phyloP scores from a whole-genome alignment of 2,329 filamentous ascomycete species.

The Neonectria sp. region DNA sequence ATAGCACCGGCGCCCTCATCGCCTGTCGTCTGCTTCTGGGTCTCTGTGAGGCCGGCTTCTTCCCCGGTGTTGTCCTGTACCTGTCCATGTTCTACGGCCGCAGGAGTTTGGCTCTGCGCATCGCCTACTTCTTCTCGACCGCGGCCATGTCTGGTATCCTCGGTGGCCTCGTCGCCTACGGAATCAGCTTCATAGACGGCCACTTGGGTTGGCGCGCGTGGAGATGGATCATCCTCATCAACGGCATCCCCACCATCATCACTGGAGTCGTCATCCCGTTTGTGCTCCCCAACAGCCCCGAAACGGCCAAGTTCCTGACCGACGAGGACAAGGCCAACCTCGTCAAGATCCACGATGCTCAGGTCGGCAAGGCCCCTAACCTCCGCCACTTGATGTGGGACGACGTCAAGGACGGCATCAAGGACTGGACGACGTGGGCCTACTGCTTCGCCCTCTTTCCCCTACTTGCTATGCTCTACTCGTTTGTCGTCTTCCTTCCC shows the following conservation, averaged over 20 bases:
- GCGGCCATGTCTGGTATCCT: conserved; percentile 75
- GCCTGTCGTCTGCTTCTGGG: conserved; percentile 57
- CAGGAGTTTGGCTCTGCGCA: conserved; percentile 71
- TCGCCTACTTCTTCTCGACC: conserved; percentile 74
- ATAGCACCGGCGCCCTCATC: conserved; percentile 62
- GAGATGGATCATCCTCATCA: conserved; percentile 76
- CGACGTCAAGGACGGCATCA: conserved; percentile 42
- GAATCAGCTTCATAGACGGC: conserved; percentile 75
- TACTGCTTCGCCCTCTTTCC: conserved; percentile 74
- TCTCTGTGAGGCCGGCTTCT: conserved; percentile 64
- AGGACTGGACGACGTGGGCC: conserved; percentile 76
- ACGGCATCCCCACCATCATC: conserved; percentile 63
- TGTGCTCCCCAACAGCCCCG: conserved; percentile 71
- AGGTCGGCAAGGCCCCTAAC: conserved; percentile 54
- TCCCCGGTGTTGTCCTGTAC: conserved; percentile 65
- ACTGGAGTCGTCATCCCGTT: conserved; percentile 70
- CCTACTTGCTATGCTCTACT: conserved; percentile 76
- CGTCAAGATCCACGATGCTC: conserved; percentile 62
- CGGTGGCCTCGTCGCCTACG: conserved; percentile 76
- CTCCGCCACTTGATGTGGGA: conserved; percentile 47
- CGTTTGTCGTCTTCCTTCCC: conserved; percentile 77
- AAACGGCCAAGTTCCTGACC: conserved; percentile 60
- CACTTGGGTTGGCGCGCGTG: conserved; percentile 71
- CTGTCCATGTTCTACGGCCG: conserved; percentile 77
- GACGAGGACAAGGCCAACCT: conserved; percentile 62